phyloP scores from a whole-genome alignment of 164 flowering plant species.

The Umbilicus rupestris region DNA sequence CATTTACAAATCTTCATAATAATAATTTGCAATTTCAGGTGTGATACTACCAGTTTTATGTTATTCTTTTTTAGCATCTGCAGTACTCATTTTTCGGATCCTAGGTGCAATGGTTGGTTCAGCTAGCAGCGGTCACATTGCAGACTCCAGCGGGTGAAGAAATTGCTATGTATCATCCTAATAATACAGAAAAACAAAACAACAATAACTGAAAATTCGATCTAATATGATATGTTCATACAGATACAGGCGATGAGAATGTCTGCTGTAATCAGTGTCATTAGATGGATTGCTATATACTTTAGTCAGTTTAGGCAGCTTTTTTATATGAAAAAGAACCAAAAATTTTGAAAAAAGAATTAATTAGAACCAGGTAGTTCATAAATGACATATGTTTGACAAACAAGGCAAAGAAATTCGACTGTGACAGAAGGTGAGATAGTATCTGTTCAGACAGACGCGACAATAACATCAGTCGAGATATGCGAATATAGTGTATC shows the following conservation, averaged over 20 bases:
- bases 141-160: not conserved
- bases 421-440: too few relatives aligned
- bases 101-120: slow-evolving; percentile 3
- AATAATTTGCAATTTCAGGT: too few relatives aligned
- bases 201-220: not conserved
- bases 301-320: not conserved
- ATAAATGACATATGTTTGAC: too few relatives aligned
- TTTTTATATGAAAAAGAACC: not conserved
- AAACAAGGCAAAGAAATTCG: too few relatives aligned
- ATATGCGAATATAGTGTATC: too few relatives aligned
- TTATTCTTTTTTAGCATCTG: not conserved
- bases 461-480: too few relatives aligned
- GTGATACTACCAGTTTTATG: not conserved
- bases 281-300: slow-evolving; percentile 1
- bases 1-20: too few relatives aligned
- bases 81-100: slow-evolving; percentile 1
- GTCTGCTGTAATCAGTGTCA: slow-evolving; percentile 4
- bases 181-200: not conserved
- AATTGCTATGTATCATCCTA: not conserved
- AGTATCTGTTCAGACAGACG: too few relatives aligned
- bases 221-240: not conserved
- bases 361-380: too few relatives aligned
- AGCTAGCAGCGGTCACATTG: not conserved
- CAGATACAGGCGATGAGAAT: not conserved
- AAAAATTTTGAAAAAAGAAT: not conserved